Percentiles rank a stretch among this genome's conserved stretches.
These are phyloP conservation scores for Globisporangium spiculum DNA, from an alignment of 352 stramenopile genomes.

Conservation along the genomic window DNA sequence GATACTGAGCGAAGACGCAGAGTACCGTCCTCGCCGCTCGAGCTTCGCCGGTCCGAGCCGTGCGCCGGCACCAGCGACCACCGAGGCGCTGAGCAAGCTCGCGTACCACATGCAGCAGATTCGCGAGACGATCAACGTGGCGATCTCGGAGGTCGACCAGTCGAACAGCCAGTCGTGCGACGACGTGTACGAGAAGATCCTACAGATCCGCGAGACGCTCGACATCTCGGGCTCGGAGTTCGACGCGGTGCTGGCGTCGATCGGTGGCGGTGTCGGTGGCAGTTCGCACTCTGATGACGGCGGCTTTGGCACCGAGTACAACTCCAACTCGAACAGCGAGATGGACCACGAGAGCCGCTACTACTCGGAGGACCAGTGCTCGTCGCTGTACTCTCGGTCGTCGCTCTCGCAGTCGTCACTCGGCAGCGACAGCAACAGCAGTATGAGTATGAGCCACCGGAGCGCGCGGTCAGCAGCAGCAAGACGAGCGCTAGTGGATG, in stretches of 20 bases:
- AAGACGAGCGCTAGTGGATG: background rate
- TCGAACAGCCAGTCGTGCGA: constrained; percentile 32
- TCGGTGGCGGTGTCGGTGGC: constrained; percentile 16
- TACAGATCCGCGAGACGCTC: constrained; percentile 47
- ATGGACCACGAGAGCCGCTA: constrained; percentile 9
- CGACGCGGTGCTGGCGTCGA: constrained; percentile 38
- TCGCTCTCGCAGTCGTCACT: constrained; percentile 17
- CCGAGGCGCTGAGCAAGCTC: constrained; percentile 46
- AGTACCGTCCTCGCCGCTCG: constrained; percentile 23
- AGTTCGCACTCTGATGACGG: constrained; percentile 1
- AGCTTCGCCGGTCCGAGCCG: constrained; percentile 16
- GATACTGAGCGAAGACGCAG: constrained; percentile 17
- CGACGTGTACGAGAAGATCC: constrained; percentile 47
- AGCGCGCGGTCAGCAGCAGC: constrained; percentile 4
- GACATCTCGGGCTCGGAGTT: constrained; percentile 48
- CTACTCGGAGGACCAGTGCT: constrained; percentile 4
- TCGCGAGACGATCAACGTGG: constrained; percentile 63
- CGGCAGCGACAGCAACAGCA: constrained; percentile 2
- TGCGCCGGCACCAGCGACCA: constrained; percentile 36
- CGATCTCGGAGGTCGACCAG: constrained; percentile 59
- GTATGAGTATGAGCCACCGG: background rate
- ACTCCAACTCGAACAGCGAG: constrained; percentile 8
- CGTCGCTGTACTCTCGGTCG: constrained; percentile 11
- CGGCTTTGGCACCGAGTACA: constrained; percentile 8
- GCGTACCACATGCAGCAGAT: constrained; percentile 67